Base-by-base conservation (phyloP, 108 stramenopile genomes). In the Phaeodactylum tricornutum region DNA sequence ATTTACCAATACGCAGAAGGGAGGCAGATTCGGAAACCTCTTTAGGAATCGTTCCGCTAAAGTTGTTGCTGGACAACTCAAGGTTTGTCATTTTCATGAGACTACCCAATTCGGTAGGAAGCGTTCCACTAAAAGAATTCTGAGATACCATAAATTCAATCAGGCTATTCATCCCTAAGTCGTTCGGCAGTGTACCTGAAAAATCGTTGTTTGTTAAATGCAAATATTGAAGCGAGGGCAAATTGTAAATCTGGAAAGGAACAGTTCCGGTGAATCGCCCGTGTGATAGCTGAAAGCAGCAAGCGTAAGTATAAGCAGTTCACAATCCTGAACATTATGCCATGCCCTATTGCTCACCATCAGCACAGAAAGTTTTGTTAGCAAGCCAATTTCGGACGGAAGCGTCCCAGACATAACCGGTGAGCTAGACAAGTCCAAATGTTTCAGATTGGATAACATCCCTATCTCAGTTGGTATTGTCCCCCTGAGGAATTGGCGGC, bases 391-490 rank as follows among this genome's bases (percentile, higher is more conserved):
- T 47, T 77, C 71, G 11, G 57, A 57, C 2, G 85, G 85, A 27
- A 87, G 52, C 5, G 49, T 26, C 11, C 85, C 85, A 9, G 37
- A 45, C 51, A 55, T 55, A n/a, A 12, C 16, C 9, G 47, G 47
- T 40, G 39, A 51, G 39, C 40, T 43, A 16, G 50, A 50, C 5
- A 66, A 43, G 27, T 67, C 55, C 37, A 72, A 36, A 40, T 67
- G 55, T 59, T 60, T 50, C n/a, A 85, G 57, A 9, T 54, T 53
- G 26, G 75, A 52, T 15, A 81, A 48, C 32, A 25, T 43, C 16
- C 84, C 77, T 31, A 86, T 19, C 51, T 86, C 70, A 16, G 69
- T 62, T 8, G 74, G 71, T 9, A 86, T 37, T 14, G 66, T 66
- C 11, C 67, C 66, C 7, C 53, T 48, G 1, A 77, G 45, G 29